phyloP scores from a whole-genome alignment of 495 filamentous ascomycete genomes.

The Talaromyces adpressus region DNA sequence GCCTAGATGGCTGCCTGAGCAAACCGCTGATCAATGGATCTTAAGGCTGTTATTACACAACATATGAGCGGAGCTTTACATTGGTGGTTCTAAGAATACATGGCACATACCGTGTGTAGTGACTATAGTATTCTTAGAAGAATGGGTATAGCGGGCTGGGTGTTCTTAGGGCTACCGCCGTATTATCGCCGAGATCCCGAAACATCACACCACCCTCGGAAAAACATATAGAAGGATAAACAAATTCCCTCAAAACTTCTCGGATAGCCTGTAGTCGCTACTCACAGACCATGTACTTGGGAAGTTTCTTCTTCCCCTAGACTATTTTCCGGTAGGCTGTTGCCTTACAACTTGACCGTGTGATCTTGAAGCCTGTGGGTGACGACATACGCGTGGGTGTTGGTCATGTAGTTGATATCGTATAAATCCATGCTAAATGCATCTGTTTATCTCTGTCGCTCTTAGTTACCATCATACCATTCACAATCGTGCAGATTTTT shows the following conservation, averaged over 20 bases:
- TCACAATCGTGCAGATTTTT: not conserved
- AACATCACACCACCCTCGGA: not conserved
- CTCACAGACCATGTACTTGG: not conserved
- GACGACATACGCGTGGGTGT: not conserved
- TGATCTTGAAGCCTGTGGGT: not conserved
- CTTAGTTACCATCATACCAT: not conserved
- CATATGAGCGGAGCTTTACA: not conserved
- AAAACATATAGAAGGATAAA: not conserved
- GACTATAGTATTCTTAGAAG: not conserved
- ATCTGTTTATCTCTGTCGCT: not conserved
- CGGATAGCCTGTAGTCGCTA: not conserved
- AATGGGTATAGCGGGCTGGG: not conserved
- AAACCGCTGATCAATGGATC: not conserved
- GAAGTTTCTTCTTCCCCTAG: not conserved
- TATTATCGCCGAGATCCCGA: constrained; percentile 2
- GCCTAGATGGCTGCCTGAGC: not conserved
- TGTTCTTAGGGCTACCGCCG: not conserved
- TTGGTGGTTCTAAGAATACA: not conserved
- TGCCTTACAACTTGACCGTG: not conserved
- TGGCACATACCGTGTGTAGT: not conserved
- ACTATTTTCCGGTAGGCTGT: not conserved
- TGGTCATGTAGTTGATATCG: not conserved
- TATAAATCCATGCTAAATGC: not conserved
- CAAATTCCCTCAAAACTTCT: not conserved
- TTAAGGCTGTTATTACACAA: not conserved